A percentile compares a stretch with the other conserved stretches of the same genome.
phyloP scores from a whole-genome alignment of 2,329 filamentous ascomycete species.

The Neonectria neomacrospora region DNA sequence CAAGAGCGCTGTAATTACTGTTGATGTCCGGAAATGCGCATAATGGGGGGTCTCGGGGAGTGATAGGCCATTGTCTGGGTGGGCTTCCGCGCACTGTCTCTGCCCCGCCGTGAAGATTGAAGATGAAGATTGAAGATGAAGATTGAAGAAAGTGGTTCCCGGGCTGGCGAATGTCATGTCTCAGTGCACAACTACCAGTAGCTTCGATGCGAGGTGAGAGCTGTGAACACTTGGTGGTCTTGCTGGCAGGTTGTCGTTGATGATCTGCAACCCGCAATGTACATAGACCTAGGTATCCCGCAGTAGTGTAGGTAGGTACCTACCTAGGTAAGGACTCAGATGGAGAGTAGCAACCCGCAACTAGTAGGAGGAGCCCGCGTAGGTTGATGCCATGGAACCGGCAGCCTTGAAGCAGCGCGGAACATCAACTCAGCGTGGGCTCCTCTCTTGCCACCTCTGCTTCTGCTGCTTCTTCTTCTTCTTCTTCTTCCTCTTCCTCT shows the following conservation, averaged over 20 bases:
- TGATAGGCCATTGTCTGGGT: constrained; percentile 5
- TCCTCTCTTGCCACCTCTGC: not conserved
- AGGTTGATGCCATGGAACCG: no score
- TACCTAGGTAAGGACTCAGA: no score
- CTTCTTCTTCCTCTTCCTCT: constrained; percentile 21
- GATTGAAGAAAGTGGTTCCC: not conserved
- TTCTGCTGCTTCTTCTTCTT: not conserved
- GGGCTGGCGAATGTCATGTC: not conserved
- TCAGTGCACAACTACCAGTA: not conserved
- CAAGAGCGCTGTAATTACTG: not conserved
- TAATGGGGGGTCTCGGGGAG: constrained; percentile 5
- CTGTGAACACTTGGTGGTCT: constrained; percentile 5
- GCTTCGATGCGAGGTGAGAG: not conserved
- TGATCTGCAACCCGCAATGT: not conserved
- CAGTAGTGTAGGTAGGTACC: no score
- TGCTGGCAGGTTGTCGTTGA: constrained; percentile 7
- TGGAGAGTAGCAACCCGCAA: constrained; percentile 8
- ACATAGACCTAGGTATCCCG: no score
- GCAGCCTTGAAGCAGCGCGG: constrained; percentile 24
- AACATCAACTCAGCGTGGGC: not conserved
- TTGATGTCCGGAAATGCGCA: not conserved
- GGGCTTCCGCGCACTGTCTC: not conserved
- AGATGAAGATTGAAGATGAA: not conserved
- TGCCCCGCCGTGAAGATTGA: not conserved
- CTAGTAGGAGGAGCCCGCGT: not conserved